Evolutionary conservation across 2,329 filamentous ascomycete species (phyloP).

Genomic region (Emmonsiellopsis sp.): DNA sequence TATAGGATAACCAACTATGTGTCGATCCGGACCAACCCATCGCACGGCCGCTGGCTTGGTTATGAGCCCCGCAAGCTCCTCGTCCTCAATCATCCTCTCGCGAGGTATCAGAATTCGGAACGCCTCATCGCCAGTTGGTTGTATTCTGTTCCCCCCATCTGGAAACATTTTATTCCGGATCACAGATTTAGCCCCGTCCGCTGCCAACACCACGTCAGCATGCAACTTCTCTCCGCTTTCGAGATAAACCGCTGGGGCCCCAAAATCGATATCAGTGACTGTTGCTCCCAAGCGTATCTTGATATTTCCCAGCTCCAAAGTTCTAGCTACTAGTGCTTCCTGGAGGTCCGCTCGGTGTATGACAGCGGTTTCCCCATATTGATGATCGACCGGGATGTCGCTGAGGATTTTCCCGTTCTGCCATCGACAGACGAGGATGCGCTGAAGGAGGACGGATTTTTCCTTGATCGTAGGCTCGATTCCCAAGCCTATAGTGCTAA

Average conservation of each 20-base stretch:
- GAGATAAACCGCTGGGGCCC: conserved; percentile 19
- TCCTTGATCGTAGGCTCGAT: not conserved
- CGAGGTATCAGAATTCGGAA: conserved; percentile 47
- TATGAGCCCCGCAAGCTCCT: conserved; percentile 48
- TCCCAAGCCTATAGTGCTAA: not conserved
- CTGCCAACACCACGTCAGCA: conserved; percentile 38
- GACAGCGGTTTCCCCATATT: conserved; percentile 19
- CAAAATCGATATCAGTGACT: conserved; percentile 16
- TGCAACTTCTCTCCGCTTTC: conserved; percentile 19
- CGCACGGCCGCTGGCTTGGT: conserved; percentile 49
- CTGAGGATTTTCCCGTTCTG: conserved; percentile 21
- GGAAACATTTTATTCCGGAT: conserved; percentile 33
- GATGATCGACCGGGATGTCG: conserved; percentile 23
- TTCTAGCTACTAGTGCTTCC: conserved; percentile 17
- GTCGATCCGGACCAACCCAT: conserved; percentile 58
- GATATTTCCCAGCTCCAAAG: conserved; percentile 27
- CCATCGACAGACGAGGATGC: conserved; percentile 27
- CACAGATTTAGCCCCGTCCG: conserved; percentile 45
- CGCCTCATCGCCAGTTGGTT: conserved; percentile 41
- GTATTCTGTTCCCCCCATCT: not conserved
- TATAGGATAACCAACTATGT: conserved; percentile 61
- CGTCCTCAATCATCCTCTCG: conserved; percentile 37
- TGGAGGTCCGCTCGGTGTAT: conserved; percentile 27
- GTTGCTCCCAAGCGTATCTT: conserved; percentile 19
- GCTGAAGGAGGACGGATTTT: conserved; percentile 16